Base-by-base conservation (phyloP, 2,329 filamentous ascomycete species). In the Cladosporium sp. region DNA sequence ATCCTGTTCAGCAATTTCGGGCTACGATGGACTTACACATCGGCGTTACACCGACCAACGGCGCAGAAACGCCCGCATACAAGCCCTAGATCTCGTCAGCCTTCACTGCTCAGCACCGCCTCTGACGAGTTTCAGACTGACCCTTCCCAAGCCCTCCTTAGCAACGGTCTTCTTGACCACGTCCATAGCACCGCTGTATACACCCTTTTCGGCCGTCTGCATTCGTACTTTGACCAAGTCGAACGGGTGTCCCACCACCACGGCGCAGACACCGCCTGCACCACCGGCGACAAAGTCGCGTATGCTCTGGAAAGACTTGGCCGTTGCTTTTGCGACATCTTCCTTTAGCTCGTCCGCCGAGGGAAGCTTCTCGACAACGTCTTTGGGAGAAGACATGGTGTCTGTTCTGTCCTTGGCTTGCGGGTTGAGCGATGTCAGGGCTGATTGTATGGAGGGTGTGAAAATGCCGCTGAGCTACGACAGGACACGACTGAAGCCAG, bases 181-280 rank as follows among this genome's bases (percentile, higher is more conserved):
- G 73, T 98, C 93, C 64, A 97, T 78, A 11, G 93, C 93, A 43
- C 87, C 85, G 34, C 78, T 86, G 74, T 98, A 98, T 34, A 95
- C 87, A 45, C 93, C 93, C 72, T 84, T 86, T 73, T 97, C 91
- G 34, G 93, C 90, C 2, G 93, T 98, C 77, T 98, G 93, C 70
- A 98, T 77, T 54, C 93, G 87, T 60, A 98, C 93, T 76, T 98
- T 98, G 70, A 97, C 92, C 63, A 98, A 79, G 70, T 98, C 93
- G 69, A 98, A 98, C 9, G 93, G 93, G 72, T 98, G 93, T 53
- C 93, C 74, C 14, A 97, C 91, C 40, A 98, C 70, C 52, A 98
- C 93, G 53, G 93, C 92, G 75, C 89, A 97, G 44, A 98, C 72
- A 63, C 93, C 93, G 62, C 93, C 93, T 55, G 95, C 95, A 57